Evolutionary conservation across 352 stramenopile genomes (phyloP).

Genomic region (Pythium myriotylum): DNA sequence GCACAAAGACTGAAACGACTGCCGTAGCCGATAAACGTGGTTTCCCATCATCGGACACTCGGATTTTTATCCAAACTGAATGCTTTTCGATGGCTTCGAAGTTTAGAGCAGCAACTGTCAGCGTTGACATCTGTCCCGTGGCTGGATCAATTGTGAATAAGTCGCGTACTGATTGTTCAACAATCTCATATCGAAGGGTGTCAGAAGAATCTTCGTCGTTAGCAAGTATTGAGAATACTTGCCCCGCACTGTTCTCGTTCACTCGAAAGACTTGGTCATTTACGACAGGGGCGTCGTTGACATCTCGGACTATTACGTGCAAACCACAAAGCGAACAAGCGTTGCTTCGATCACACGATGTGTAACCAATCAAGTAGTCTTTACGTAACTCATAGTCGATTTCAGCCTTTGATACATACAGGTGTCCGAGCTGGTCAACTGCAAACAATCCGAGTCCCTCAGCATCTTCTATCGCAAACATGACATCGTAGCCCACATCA

Average conservation of each 20-base stretch:
- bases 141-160: conserved; percentile 37
- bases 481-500: conserved; percentile 16
- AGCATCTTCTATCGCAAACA: conserved; percentile 15
- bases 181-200: conserved; percentile 43
- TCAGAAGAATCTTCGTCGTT: conserved; percentile 46
- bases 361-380: conserved; percentile 12
- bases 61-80: conserved; percentile 49
- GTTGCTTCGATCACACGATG: conserved; percentile 19
- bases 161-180: conserved; percentile 38
- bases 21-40: conserved; percentile 35
- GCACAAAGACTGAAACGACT: conserved; percentile 26
- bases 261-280: conserved; percentile 28
- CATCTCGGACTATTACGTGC: conserved; percentile 13
- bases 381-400: conserved; percentile 28
- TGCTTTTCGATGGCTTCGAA: conserved; percentile 45
- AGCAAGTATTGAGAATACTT: conserved; percentile 38
- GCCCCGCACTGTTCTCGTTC: conserved; percentile 35
- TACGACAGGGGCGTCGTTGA: conserved; percentile 30
- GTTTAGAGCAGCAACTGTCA: conserved; percentile 25
- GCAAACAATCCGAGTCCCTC: conserved; percentile 16
- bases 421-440: neutral
- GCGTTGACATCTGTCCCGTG: conserved; percentile 21
- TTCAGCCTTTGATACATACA: conserved; percentile 6
- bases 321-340: conserved; percentile 26
- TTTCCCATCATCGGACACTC: conserved; percentile 46